phyloP scores from a whole-genome alignment of 2,329 filamentous ascomycete genomes.

The Huntiella bhutanensis region DNA sequence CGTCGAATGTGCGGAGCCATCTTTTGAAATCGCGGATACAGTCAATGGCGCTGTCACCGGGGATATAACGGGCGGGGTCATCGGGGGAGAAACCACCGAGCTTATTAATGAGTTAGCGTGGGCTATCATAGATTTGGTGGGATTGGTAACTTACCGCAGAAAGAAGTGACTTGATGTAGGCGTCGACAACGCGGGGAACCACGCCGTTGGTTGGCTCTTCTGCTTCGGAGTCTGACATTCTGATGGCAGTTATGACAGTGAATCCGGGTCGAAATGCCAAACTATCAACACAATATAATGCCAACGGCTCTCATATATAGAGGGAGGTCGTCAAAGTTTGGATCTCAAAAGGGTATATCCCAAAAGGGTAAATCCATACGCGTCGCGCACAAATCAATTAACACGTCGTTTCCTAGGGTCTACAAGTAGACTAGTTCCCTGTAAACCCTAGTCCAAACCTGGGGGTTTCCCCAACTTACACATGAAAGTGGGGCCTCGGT shows the following conservation, averaged over 20 bases:
- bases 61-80: conserved; percentile 63
- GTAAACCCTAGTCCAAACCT: too few relatives aligned
- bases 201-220: conserved; percentile 27
- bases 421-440: too few relatives aligned
- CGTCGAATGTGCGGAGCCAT: conserved; percentile 90
- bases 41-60: conserved; percentile 83
- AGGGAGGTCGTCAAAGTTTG: too few relatives aligned
- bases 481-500: too few relatives aligned
- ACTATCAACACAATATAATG: too few relatives aligned
- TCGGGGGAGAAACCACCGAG: conserved; percentile 68
- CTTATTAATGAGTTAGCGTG: conserved; percentile 26
- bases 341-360: too few relatives aligned
- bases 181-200: conserved; percentile 81
- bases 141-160: conserved; percentile 51
- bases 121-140: neutral
- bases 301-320: too few relatives aligned
- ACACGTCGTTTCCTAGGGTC: too few relatives aligned
- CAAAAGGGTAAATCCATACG: too few relatives aligned
- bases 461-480: too few relatives aligned
- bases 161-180: conserved; percentile 82
- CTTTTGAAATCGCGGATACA: conserved; percentile 83
- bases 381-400: too few relatives aligned
- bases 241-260: neutral
- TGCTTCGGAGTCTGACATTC: conserved; percentile 6
- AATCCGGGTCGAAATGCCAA: too few relatives aligned